Evolutionary conservation across 192 early-diverging fungal species (phyloP).

Genomic region (Dispira simplex): DNA sequence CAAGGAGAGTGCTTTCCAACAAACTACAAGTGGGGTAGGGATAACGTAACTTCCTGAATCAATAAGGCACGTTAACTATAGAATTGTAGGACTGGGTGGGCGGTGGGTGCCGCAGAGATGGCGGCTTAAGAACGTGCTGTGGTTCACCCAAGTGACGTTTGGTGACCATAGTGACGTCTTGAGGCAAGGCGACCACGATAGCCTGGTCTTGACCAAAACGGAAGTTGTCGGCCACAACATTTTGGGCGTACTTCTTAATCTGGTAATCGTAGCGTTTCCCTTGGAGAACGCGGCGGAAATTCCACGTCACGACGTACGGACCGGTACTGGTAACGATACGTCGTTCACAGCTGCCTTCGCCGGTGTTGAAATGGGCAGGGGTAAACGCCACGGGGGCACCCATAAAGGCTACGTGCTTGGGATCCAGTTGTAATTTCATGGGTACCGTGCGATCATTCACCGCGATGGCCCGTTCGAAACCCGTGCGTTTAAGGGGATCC

Average conservation of each 20-base stretch:
- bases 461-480: constrained; percentile 55
- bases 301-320: constrained; percentile 85
- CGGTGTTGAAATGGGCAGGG: constrained; percentile 76
- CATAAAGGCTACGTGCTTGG: constrained; percentile 80
- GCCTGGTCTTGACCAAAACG: constrained; percentile 60
- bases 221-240: constrained; percentile 86
- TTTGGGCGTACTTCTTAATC: constrained; percentile 72
- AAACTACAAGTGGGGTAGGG: no score
- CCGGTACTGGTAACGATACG: constrained; percentile 84
- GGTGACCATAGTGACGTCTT: constrained; percentile 53
- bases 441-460: constrained; percentile 51
- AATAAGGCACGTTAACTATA: constrained; percentile 38
- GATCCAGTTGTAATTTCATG: constrained; percentile 60
- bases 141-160: constrained; percentile 44
- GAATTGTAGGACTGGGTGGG: constrained; percentile 16
- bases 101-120: not conserved
- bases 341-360: constrained; percentile 40
- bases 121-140: constrained; percentile 32
- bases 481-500: constrained; percentile 33
- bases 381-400: constrained; percentile 56
- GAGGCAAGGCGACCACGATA: constrained; percentile 75
- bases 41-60: not conserved
- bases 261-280: constrained; percentile 68
- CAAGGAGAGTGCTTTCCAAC: no score
- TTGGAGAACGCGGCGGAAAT: constrained; percentile 61